These are phyloP conservation scores for Ephemerocybe angulata DNA, from an alignment of 768 basidiomycete genomes.

Conservation along the genomic window DNA sequence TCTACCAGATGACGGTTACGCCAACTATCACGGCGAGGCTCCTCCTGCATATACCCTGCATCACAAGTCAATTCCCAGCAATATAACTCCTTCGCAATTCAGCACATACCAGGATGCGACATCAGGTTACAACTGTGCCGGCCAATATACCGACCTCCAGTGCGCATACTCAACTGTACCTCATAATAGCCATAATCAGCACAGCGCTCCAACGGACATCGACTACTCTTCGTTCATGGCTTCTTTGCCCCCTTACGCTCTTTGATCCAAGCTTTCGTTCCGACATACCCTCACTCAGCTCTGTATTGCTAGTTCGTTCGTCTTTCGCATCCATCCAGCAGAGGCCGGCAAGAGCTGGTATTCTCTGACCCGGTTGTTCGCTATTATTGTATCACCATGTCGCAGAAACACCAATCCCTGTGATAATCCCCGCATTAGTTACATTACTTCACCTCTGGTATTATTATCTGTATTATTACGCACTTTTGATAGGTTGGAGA, in stretches of 20 bases:
- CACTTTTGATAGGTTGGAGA: not conserved
- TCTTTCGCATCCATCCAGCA: not conserved
- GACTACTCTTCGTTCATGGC: constrained; percentile 9
- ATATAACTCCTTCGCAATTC: not conserved
- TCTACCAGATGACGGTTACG: constrained; percentile 1
- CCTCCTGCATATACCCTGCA: not conserved
- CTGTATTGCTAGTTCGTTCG: not conserved
- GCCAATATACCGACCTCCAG: not conserved
- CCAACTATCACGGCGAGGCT: not conserved
- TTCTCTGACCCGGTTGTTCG: not conserved
- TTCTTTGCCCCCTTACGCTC: not conserved
- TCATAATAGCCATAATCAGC: not conserved
- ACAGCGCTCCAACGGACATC: not conserved
- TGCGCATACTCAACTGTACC: constrained; percentile 1
- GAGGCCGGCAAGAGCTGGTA: constrained; percentile 1
- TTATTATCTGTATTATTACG: constrained; percentile 1
- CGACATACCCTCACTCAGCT: not conserved
- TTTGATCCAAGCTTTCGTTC: too few species aligned
- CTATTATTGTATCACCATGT: not conserved
- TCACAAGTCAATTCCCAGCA: not conserved
- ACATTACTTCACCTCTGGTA: not conserved
- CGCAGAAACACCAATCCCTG: not conserved
- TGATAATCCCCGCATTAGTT: not conserved
- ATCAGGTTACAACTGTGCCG: not conserved
- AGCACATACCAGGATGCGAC: constrained; percentile 1